Evolutionary conservation across 1,284 basidiomycete genomes (phyloP).

Genomic region (Porogramme epimiltina): DNA sequence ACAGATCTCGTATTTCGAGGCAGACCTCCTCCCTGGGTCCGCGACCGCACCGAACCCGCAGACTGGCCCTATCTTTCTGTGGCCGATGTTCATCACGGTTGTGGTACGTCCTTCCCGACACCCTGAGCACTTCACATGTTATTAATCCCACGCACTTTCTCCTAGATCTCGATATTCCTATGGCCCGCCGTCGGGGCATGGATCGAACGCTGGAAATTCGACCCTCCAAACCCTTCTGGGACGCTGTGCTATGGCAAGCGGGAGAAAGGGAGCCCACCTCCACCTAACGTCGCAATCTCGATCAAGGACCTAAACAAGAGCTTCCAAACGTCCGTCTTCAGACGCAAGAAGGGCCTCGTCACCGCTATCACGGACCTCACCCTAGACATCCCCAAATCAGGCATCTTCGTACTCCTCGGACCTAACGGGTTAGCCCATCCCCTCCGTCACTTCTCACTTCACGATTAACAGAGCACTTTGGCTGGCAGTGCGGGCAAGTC

Average conservation of each 20-base stretch:
- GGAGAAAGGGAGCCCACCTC: neutral
- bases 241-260: neutral
- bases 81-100: too few relatives aligned
- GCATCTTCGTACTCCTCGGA: slow-evolving; percentile 77
- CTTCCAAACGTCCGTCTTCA: slow-evolving; percentile 48
- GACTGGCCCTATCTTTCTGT: too few relatives aligned
- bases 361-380: slow-evolving; percentile 67
- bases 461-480: slow-evolving; percentile 4
- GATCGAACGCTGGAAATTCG: slow-evolving; percentile 64
- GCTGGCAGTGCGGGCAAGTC: slow-evolving; percentile 75
- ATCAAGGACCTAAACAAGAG: slow-evolving; percentile 61
- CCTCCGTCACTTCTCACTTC: neutral
- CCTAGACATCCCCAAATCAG: slow-evolving; percentile 64
- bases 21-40: too few relatives aligned
- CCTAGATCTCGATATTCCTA: slow-evolving; percentile 66
- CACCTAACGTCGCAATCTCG: slow-evolving; percentile 53
- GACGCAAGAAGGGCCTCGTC: slow-evolving; percentile 41
- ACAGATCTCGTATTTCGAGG: too few relatives aligned
- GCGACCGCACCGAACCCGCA: too few relatives aligned
- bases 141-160: slow-evolving; percentile 13
- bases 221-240: slow-evolving; percentile 44
- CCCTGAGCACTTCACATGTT: slow-evolving; percentile 27
- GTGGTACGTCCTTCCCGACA: too few relatives aligned
- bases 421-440: slow-evolving; percentile 57
- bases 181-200: slow-evolving; percentile 67